Conservation (phyloP, 257 asterid genomes). For the Jacaranda mimosifolia region DNA sequence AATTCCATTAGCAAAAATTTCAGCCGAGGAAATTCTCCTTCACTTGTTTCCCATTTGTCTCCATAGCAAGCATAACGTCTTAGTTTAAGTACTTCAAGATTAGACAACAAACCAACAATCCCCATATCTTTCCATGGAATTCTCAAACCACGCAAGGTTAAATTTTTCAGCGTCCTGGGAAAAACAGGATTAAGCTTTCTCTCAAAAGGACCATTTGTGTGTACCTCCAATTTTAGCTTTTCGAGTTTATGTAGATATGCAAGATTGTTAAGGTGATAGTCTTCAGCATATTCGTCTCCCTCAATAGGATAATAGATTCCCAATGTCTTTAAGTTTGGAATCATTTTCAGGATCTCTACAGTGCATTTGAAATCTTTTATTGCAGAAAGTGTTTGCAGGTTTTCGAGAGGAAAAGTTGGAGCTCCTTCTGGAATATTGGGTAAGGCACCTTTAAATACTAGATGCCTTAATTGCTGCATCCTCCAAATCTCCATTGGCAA, state of each 20-base stretch:
- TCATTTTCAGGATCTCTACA: neutral
- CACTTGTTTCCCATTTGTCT: too few relatives aligned
- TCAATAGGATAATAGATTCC: neutral
- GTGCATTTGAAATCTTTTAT: neutral
- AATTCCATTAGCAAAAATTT: too few relatives aligned
- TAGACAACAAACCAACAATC: too few relatives aligned
- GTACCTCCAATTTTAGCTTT: neutral
- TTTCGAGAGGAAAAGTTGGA: neutral
- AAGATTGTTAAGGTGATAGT: neutral
- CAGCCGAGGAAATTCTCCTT: too few relatives aligned
- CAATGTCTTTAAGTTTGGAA: constrained; percentile 6
- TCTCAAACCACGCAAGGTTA: too few relatives aligned
- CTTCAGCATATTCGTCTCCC: neutral
- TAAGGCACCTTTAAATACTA: neutral
- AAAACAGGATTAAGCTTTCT: neutral
- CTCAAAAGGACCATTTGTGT: neutral
- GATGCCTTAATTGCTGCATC: constrained; percentile 10
- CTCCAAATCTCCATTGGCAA: neutral
- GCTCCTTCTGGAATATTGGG: neutral
- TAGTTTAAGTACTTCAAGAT: too few relatives aligned
- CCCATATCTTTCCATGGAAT: too few relatives aligned
- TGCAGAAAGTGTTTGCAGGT: neutral
- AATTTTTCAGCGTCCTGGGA: neutral
- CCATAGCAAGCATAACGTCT: too few relatives aligned
- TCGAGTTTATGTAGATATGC: neutral